phyloP scores from a whole-genome alignment of 2,329 filamentous ascomycete species.

The Colletotrichum noveboracense region DNA sequence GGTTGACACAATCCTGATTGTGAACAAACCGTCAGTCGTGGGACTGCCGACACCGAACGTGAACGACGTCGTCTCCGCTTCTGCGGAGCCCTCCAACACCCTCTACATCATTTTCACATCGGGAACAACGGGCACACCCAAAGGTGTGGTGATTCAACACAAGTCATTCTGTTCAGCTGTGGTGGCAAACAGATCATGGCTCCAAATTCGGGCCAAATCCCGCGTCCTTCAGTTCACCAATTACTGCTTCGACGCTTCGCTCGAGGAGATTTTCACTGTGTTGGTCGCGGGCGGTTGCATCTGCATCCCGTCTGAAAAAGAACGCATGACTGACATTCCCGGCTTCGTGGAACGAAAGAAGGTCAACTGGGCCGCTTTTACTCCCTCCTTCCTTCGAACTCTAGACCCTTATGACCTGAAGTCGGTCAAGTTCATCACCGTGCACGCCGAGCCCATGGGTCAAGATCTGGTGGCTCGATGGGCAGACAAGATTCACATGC shows the following conservation, averaged over 20 bases:
- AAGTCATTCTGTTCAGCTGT: conserved; percentile 27
- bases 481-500: conserved; percentile 23
- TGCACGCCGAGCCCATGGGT: conserved; percentile 31
- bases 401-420: conserved; percentile 41
- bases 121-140: conserved; percentile 55
- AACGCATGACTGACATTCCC: conserved; percentile 48
- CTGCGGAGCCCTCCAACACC: neutral
- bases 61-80: neutral
- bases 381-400: conserved; percentile 58
- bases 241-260: conserved; percentile 57
- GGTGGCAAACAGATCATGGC: neutral
- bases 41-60: neutral
- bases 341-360: conserved; percentile 54
- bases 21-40: neutral
- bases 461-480: conserved; percentile 26
- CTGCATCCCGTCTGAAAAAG: conserved; percentile 41
- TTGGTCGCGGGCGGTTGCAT: conserved; percentile 52
- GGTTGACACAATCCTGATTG: neutral
- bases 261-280: conserved; percentile 57
- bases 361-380: conserved; percentile 61
- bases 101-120: conserved; percentile 56
- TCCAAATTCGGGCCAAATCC: neutral
- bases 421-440: conserved; percentile 38
- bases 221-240: conserved; percentile 49
- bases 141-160: conserved; percentile 50